Percentiles rank a stretch among this genome's conserved stretches.
Evolutionary conservation across 2,329 filamentous ascomycete species (phyloP).

Genomic region (Talaromyces sp.): DNA sequence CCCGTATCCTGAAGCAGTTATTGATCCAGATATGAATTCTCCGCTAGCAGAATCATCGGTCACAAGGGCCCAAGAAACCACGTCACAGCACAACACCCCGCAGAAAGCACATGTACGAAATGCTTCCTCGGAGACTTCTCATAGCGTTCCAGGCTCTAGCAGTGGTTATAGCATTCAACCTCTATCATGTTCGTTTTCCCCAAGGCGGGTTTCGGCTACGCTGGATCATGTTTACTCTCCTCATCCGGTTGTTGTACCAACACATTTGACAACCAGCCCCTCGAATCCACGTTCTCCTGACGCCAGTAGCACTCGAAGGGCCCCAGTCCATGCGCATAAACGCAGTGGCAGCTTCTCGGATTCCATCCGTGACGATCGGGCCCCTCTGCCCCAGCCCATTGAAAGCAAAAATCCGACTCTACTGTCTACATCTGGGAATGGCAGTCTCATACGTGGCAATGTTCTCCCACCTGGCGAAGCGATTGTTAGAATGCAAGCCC

Average conservation of each 20-base stretch:
- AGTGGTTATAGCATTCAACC: constrained; percentile 52
- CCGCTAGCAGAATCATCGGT: neutral
- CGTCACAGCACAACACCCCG: neutral
- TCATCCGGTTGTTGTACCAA: constrained; percentile 37
- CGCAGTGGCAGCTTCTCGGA: constrained; percentile 84
- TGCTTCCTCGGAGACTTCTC: constrained; percentile 9
- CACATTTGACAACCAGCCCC: constrained; percentile 23
- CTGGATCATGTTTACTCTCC: constrained; percentile 29
- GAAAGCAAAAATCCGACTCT: constrained; percentile 39
- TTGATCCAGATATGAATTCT: constrained; percentile 4
- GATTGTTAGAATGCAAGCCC: constrained; percentile 64
- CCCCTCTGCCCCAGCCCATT: constrained; percentile 46
- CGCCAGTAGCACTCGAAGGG: constrained; percentile 30
- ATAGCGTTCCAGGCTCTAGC: constrained; percentile 10
- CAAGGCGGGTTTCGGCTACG: constrained; percentile 32
- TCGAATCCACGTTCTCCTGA: constrained; percentile 22
- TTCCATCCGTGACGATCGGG: constrained; percentile 65
- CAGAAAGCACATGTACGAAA: constrained; percentile 6
- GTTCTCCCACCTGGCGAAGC: constrained; percentile 76
- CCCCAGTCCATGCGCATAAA: constrained; percentile 58
- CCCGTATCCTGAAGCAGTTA: constrained; percentile 13
- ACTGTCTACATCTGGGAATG: constrained; percentile 64
- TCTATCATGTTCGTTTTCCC: constrained; percentile 55
- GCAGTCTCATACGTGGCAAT: constrained; percentile 82
- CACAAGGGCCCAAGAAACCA: neutral